Evolutionary conservation across 768 basidiomycete genomes (phyloP), one percentile per base, ranked within the genome.

Genomic region (Hericium rajendrae): DNA sequence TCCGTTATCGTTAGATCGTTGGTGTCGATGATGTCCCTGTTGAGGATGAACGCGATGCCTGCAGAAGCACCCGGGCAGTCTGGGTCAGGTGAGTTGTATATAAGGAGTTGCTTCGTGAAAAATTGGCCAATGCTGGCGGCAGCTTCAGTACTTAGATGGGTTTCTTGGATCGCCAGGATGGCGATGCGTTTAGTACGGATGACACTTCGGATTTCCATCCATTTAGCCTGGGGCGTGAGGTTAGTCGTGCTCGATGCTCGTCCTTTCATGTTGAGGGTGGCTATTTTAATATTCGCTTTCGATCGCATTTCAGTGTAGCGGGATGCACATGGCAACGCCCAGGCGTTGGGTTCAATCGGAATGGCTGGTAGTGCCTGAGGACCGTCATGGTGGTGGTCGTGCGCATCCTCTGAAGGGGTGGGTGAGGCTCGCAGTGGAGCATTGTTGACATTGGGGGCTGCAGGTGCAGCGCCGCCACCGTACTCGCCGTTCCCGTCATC

Each of bases 101-200:
- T 22, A 2, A 12, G 9, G 3, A 52, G 12, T 13, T 8, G 20
- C n/a, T 18, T 12, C 2, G 11, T 6, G 4, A 32, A 32, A 5
- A 32, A 18, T 4, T 28, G 26, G 4, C 10, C 11, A 4, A 12
- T 38, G 6, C 38, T 0, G 37, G 51, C 20, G 4, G 38, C 16
- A 2, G 5, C 50, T 5, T 40, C 10, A 3, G 13, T 32, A 6
- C 1, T 52, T 2, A 57, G 38, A 48, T 57, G 56, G 18, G 56
- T 57, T 51, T 57, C 56, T n/a, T 57, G 56, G 6, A 57, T 15
- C 6, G 32, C 48, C 4, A 52, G 50, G 28, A 57, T 57, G 1
- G 49, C 56, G n/a, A 57, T 52, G 2, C 24, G 10, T 15, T 40
- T 9, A 8, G 18, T 26, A 5, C 26, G 4, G 18, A 57, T 22